These are phyloP conservation scores for Scalesia atractyloides DNA, from an alignment of 129 eudicot genomes.

Conservation along the genomic window DNA sequence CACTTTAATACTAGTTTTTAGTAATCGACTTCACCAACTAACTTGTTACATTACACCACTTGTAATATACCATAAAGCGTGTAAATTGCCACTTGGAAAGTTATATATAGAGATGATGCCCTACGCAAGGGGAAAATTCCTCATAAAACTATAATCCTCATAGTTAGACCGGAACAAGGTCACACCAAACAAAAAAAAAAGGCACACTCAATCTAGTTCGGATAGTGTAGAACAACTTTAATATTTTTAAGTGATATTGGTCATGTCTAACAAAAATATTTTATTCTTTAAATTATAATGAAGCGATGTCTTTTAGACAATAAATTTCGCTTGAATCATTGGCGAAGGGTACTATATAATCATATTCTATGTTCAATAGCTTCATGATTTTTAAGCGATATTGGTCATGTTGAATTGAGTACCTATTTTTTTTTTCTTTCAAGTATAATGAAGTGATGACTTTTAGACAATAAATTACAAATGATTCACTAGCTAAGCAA, in stretches of 20 bases:
- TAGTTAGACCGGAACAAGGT: background rate
- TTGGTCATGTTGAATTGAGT: no score
- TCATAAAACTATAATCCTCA: background rate
- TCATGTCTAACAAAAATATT: no score
- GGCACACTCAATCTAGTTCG: background rate
- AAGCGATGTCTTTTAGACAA: background rate
- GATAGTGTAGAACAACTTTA: background rate
- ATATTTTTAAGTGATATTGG: no score
- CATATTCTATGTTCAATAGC: background rate
- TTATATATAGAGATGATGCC: background rate
- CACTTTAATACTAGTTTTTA: conserved; percentile 5
- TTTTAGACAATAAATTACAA: no score
- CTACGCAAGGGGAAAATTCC: background rate
- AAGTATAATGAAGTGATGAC: background rate
- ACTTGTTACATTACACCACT: conserved; percentile 19
- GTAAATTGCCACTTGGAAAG: conserved; percentile 14
- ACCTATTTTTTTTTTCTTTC: background rate
- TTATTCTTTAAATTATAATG: background rate
- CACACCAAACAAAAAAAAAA: background rate
- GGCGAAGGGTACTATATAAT: background rate
- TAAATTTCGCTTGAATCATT: background rate
- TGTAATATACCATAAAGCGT: background rate
- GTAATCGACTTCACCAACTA: background rate
- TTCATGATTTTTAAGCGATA: background rate
- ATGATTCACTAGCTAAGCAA: background rate